Evolutionary conservation across 805 yeast species (phyloP), one percentile per base, ranked within the genome.

Genomic region (Spathaspora arborariae): DNA sequence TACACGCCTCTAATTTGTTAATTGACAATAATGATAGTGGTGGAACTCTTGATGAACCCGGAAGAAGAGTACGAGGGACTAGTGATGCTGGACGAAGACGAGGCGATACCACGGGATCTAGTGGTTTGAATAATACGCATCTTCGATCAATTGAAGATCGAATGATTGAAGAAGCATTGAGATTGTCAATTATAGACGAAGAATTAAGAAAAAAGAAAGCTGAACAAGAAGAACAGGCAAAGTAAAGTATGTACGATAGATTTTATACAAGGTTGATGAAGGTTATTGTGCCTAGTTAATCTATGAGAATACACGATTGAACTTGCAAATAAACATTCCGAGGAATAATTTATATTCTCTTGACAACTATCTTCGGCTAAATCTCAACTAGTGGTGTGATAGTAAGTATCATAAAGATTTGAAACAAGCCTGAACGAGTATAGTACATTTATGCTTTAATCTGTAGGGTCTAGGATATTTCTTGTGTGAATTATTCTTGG

Each of bases 121-220:
- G 20, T 36, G n/a, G 21, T 18, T 16, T 18, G 5, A n/a, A 21
- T 18, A 15, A 11, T 5, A 22, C 4, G 15, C 33, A 39, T 26
- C 47, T 41, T 16, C 56, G 50, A 39, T 47, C 67, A 1, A 58
- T 69, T 27, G 77, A 90, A 62, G 86, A 86, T 47, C 72, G 84
- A 54, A 86, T 89, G 96, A 73, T 90, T 42, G 85, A 85, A 56
- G 91, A 88, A 58, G 97, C 96, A 0, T 74, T 90, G 64, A 70
- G 88, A 51, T 68, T 88, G 42, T 84, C 91, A 41, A 62, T 89
- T 35, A 63, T 84, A 39, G 95, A 88, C 49, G 87, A 83, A 56
- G 82, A 82, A 53, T 81, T 80, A 37, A 64, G 84, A 44, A 68
- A 67, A 39, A 54, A 54, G 35, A 61, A 52, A 41, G 57, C 45